Conservation (phyloP, 805 yeast species). For the Candida peoriensis region DNA sequence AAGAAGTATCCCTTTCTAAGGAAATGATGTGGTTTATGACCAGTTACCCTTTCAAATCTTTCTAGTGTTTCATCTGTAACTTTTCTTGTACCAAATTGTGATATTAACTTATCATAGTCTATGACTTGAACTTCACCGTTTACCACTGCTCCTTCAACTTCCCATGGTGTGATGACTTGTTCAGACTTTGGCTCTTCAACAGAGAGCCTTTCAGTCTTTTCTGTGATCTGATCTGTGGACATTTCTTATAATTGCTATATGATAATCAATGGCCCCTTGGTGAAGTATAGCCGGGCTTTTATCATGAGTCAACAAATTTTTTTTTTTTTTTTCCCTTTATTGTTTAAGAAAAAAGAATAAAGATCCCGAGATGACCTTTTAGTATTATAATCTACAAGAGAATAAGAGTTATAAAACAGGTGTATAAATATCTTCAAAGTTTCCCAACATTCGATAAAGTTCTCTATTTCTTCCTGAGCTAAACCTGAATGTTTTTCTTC, state of each 20-base stretch:
- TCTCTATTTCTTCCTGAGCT: constrained; percentile 11
- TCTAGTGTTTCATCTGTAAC: constrained; percentile 66
- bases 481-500: constrained; percentile 6
- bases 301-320: too few relatives aligned
- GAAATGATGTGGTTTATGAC: constrained; percentile 86
- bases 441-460: constrained; percentile 12
- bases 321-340: neutral
- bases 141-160: constrained; percentile 96
- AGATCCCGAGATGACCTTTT: too few relatives aligned
- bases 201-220: constrained; percentile 4
- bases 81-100: constrained; percentile 79
- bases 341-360: too few relatives aligned
- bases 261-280: too few relatives aligned
- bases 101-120: constrained; percentile 84
- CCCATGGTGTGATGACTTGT: constrained; percentile 84
- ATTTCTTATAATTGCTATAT: too few relatives aligned
- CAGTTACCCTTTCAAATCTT: constrained; percentile 78
- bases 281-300: too few relatives aligned
- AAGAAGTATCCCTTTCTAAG: constrained; percentile 89
- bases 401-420: too few relatives aligned
- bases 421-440: constrained; percentile 9
- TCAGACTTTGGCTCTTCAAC: constrained; percentile 6
- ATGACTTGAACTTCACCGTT: constrained; percentile 89
- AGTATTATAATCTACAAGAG: too few relatives aligned
- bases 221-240: constrained; percentile 7